phyloP scores from a whole-genome alignment of 2,329 filamentous ascomycete species.

The Diaporthe caulivora region DNA sequence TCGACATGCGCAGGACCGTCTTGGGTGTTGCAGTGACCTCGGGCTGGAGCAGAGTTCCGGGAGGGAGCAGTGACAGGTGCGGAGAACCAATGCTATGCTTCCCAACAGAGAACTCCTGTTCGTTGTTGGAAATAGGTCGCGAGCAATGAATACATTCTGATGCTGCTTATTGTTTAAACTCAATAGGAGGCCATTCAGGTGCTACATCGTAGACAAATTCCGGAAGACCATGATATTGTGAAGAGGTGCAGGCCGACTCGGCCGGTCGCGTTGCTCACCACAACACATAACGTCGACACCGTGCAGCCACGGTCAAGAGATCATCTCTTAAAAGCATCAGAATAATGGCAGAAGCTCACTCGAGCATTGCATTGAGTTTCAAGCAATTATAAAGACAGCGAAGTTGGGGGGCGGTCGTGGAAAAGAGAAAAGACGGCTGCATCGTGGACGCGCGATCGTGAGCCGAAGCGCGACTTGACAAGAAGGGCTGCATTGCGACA shows the following conservation, averaged over 20 bases:
- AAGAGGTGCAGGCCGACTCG: neutral
- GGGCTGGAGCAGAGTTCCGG: neutral
- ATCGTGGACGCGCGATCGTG: conserved; percentile 36
- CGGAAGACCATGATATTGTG: neutral
- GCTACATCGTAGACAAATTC: neutral
- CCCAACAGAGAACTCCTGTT: neutral
- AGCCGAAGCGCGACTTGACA: conserved; percentile 19
- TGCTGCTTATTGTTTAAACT: neutral
- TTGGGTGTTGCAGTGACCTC: neutral
- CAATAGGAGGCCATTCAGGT: too few species aligned
- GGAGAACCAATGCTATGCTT: neutral
- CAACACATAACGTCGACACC: neutral
- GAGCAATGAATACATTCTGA: neutral
- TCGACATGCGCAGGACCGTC: conserved; percentile 5
- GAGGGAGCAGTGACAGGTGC: neutral
- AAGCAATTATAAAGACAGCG: neutral
- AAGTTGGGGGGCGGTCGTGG: conserved; percentile 4
- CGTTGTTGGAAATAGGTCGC: neutral
- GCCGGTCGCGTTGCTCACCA: neutral
- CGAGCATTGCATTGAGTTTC: neutral
- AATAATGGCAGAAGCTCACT: conserved; percentile 22
- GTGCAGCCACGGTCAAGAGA: neutral
- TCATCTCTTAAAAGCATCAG: neutral
- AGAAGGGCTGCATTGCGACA: conserved; percentile 33
- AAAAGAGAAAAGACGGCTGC: conserved; percentile 11